Base-by-base conservation (phyloP, 345 rosid species). In the Eucalyptus camaldulensis region DNA sequence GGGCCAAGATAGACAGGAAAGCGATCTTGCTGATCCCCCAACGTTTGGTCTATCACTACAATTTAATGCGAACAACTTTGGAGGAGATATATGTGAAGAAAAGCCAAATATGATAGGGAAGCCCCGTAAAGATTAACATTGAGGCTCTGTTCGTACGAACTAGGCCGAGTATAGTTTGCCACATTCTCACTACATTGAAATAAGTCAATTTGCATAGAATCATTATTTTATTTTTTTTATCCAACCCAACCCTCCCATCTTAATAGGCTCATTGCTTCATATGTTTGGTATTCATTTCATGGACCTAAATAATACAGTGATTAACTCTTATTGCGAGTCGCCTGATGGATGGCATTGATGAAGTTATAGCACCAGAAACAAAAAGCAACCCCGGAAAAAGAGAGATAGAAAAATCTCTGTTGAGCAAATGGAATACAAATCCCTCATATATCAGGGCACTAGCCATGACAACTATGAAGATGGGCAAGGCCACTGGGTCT, bases 161-260 rank as follows among this genome's bases (percentile, higher is more conserved):
- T 53, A 25, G 10, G 25, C 58, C 25, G 4, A 53, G 2, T 53
- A 53, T 51, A 22, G 56, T 50, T 45, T 49, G 50, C 14, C 50
- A 49, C 50, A 2, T 50, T 51, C 21, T 1, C 54, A 51, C 17
- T 51, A 21, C 17, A 51, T 51, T 6, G 13, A 22, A 56, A 56
- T 24, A 5, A 13, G 13, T 56, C 27, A 56, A 24, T 9, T 56
- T 56, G 43, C 43, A 5, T 43, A 43, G 43, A 7, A 43, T 43
- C 43, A 4, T 24, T 4, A 1, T 22, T 56, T 24, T n/a, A n/a
- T 56, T 56, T 22, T 22, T 24, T 1, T 6, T 1, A 8, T 6
- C 27, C 2, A 1, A 56, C 62, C 29, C 25, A 19, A 51, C 2
- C 21, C 5, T 2, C 29, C 12, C 6, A 22, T 56, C 10, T 24